phyloP scores from a whole-genome alignment of 1,284 basidiomycete genomes.

The Kalmanozyma brasiliensis region DNA sequence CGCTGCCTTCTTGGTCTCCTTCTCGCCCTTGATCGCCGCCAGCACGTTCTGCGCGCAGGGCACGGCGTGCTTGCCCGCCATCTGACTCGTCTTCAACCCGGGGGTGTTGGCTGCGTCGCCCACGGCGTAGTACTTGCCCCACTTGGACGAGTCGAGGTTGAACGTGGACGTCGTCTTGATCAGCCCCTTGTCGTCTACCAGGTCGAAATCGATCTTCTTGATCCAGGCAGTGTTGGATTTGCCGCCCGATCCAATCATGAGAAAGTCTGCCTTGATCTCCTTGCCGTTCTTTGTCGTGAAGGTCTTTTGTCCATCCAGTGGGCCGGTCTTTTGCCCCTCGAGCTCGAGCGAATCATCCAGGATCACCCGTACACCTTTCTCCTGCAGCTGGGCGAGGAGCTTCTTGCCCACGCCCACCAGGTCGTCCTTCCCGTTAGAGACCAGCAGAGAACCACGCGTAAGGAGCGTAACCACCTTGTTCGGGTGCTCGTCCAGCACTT shows the following conservation, averaged over 20 bases:
- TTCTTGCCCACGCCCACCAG: conserved; percentile 39
- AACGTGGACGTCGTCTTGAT: conserved; percentile 66
- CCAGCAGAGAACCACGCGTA: conserved; percentile 40
- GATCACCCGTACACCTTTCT: conserved; percentile 59
- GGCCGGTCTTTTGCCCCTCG: conserved; percentile 28
- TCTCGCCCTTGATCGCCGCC: conserved; percentile 18
- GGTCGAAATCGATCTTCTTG: conserved; percentile 52
- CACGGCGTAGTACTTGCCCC: conserved; percentile 55
- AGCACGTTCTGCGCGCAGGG: conserved; percentile 51
- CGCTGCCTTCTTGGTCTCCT: conserved; percentile 11
- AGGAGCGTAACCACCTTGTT: conserved; percentile 65
- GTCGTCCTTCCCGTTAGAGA: conserved; percentile 37
- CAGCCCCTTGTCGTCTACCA: conserved; percentile 57
- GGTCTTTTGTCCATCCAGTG: background rate
- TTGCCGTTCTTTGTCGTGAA: conserved; percentile 35
- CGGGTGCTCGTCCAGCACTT: conserved; percentile 35
- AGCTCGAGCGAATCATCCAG: conserved; percentile 58
- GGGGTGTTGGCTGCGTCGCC: conserved; percentile 58
- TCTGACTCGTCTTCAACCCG: conserved; percentile 46
- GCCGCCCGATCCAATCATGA: conserved; percentile 69
- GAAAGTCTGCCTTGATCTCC: conserved; percentile 67
- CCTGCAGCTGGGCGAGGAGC: conserved; percentile 60
- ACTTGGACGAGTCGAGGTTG: conserved; percentile 17
- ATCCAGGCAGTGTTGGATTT: conserved; percentile 68
- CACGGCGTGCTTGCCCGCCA: conserved; percentile 33